Evolutionary conservation across 306 rosid species (phyloP).

Genomic region (Malus domestica): DNA sequence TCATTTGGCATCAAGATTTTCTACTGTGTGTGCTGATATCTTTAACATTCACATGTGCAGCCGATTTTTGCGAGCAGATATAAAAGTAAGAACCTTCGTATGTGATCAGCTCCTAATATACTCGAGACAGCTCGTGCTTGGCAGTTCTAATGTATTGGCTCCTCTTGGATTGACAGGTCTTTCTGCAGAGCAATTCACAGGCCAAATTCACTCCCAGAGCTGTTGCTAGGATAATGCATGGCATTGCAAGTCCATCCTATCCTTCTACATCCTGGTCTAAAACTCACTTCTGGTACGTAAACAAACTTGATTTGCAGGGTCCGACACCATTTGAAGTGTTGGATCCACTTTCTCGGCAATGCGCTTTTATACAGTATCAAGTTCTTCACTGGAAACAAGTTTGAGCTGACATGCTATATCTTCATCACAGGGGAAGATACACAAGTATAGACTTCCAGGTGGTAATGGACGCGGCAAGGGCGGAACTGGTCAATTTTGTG

Average conservation of each 20-base stretch:
- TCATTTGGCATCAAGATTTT: not conserved
- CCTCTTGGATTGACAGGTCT: conserved; percentile 54
- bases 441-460: conserved; percentile 46
- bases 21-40: conserved; percentile 17
- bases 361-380: not conserved
- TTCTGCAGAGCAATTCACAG: conserved; percentile 75
- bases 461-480: conserved; percentile 82
- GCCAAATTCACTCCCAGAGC: conserved; percentile 90
- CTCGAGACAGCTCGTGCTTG: conserved; percentile 10
- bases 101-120: conserved; percentile 15
- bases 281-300: conserved; percentile 83
- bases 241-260: conserved; percentile 91
- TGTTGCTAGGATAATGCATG: conserved; percentile 88
- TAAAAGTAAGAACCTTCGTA: conserved; percentile 51
- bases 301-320: not conserved
- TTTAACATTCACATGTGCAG: conserved; percentile 52
- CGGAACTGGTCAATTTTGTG: conserved; percentile 48
- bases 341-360: not conserved
- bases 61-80: conserved; percentile 82
- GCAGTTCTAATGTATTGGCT: conserved; percentile 3
- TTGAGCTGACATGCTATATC: conserved; percentile 23
- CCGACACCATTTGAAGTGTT: not conserved
- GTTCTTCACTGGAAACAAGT: not conserved
- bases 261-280: conserved; percentile 71
- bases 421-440: conserved; percentile 84